A percentile compares a stretch with the other conserved stretches of the same genome.
phyloP scores from a whole-genome alignment of 441 rosid genomes.

The Eruca vesicaria region DNA sequence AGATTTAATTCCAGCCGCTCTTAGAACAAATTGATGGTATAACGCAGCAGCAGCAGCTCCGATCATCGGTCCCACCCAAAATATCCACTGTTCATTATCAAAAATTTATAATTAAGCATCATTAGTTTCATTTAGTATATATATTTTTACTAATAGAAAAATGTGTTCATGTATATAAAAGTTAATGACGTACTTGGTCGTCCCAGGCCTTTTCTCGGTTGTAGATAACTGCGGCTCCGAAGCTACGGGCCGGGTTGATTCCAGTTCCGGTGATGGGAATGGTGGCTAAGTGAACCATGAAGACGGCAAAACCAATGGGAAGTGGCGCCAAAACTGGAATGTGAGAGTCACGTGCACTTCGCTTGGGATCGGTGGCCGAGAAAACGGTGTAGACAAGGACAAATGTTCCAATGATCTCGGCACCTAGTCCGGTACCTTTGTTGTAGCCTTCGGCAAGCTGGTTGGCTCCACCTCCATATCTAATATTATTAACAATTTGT shows the following conservation, averaged over 20 bases:
- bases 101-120: neutral
- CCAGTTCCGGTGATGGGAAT: constrained; percentile 81
- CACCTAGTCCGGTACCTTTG: constrained; percentile 67
- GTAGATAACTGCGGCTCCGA: constrained; percentile 78
- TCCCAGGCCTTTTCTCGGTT: constrained; percentile 71
- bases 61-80: constrained; percentile 76
- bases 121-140: neutral
- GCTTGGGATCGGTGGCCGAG: constrained; percentile 75
- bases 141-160: neutral
- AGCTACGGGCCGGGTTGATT: constrained; percentile 85
- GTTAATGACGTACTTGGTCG: constrained; percentile 50
- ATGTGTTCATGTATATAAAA: neutral
- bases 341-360: constrained; percentile 68
- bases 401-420: constrained; percentile 69
- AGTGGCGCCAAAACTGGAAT: constrained; percentile 88
- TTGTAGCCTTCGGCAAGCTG: constrained; percentile 47
- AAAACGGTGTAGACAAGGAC: constrained; percentile 72
- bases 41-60: constrained; percentile 67
- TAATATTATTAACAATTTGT: neutral
- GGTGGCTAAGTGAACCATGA: constrained; percentile 80
- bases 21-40: constrained; percentile 61
- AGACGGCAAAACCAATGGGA: constrained; percentile 82
- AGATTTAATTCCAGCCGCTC: constrained; percentile 62
- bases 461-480: constrained; percentile 66
- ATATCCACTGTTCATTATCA: constrained; percentile 53